These are phyloP conservation scores for Saussurea involucrata DNA, from an alignment of 129 eudicot genomes.

Conservation along the genomic window DNA sequence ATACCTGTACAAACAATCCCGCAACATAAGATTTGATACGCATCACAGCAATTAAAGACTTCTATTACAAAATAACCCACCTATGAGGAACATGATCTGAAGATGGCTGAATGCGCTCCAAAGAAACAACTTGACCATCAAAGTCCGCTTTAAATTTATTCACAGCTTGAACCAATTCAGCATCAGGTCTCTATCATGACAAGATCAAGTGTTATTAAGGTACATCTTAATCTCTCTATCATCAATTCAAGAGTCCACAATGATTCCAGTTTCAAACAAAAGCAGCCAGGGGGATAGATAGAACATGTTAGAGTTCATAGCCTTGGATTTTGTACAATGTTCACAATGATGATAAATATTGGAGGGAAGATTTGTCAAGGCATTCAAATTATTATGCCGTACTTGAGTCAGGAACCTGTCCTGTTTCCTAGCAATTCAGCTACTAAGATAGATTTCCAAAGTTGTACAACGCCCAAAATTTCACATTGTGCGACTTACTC, in stretches of 20 bases:
- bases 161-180: slow-evolving; percentile 81
- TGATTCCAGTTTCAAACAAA: neutral
- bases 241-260: neutral
- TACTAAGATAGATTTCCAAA: neutral
- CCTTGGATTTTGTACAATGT: neutral
- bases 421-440: neutral
- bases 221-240: neutral
- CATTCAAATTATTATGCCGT: neutral
- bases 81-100: slow-evolving; percentile 98
- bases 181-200: slow-evolving; percentile 72
- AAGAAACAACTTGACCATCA: slow-evolving; percentile 81
- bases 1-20: slow-evolving; percentile 46
- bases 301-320: neutral
- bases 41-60: neutral
- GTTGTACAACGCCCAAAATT: neutral
- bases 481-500: neutral
- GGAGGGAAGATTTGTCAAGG: neutral
- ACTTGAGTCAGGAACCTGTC: neutral
- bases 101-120: slow-evolving; percentile 97
- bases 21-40: slow-evolving; percentile 1
- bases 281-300: neutral
- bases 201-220: neutral
- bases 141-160: slow-evolving; percentile 93
- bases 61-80: slow-evolving; percentile 26
- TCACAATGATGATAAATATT: neutral